Evolutionary conservation across 2,329 filamentous ascomycete species (phyloP), one percentile per base, ranked within the genome.

Genomic region (Botryotinia narcissicola): DNA sequence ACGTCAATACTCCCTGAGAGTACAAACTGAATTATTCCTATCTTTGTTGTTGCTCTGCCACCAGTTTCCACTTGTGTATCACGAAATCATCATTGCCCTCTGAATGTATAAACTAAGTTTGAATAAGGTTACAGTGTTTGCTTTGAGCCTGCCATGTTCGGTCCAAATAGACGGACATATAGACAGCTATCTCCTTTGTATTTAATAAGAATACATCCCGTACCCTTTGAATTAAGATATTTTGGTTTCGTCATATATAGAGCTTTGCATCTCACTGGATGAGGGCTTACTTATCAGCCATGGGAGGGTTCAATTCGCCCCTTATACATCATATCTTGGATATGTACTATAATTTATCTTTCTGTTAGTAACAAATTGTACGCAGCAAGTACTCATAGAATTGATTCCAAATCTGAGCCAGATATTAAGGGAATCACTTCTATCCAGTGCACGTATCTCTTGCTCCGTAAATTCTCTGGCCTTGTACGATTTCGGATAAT

Each of bases 391-490:
- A 48, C 22, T 25, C 22, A 12, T 14, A 1, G 0, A 14, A 25
- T 5, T n/a, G 48, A 5, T n/a, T 14, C 25, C 4, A n/a, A 2
- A n/a, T 25, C 1, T 6, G 7, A 46, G 7, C 3, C 7, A 46
- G 7, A 22, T 9, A 14, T 20, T 1, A 6, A 22, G 18, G 18
- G 22, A 14, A 14, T 14, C 4, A 4, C 4, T n/a, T 51, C 46
- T 51, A 25, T 5, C 7, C 10, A 10, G 25, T 51, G 10, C 1
- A 51, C 0, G 1, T 5, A n/a, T 12, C 12, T 14, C n/a, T 12
- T 16, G 48, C 10, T n/a, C 48, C 4, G 0, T n/a, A 1, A n/a
- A n/a, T 16, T 6, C 5, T 51, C 48, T 14, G 1, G 10, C 0
- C 5, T 51, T n/a, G 25, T 51, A 51, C 4, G 25, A 4, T 16